Percentiles rank a stretch among this genome's conserved stretches.
phyloP scores from a whole-genome alignment of 495 filamentous ascomycete genomes.

The Aspergillus baeticus region DNA sequence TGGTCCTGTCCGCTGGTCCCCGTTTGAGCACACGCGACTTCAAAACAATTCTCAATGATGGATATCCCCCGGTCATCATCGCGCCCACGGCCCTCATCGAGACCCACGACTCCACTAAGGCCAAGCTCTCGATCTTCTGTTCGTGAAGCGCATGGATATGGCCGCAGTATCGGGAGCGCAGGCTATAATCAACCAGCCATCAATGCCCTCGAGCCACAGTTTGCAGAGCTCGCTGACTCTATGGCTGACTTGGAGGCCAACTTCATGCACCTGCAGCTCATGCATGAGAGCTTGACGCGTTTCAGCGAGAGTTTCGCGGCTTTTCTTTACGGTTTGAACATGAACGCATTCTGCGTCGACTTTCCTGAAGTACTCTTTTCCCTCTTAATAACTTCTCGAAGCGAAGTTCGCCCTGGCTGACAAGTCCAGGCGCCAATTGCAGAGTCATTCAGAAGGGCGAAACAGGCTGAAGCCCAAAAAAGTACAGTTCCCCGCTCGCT shows the following conservation, averaged over 20 bases:
- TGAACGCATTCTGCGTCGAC: constrained; percentile 99
- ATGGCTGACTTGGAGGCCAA: constrained; percentile 96
- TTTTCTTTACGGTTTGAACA: constrained; percentile 93
- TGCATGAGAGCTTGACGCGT: constrained; percentile 92
- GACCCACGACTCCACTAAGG: constrained; percentile 90
- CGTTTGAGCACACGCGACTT: background rate
- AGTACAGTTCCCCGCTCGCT: constrained; percentile 22
- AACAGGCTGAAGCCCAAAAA: constrained; percentile 50
- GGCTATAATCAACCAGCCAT: constrained; percentile 67
- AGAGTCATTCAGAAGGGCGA: constrained; percentile 72
- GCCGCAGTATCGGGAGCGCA: constrained; percentile 35
- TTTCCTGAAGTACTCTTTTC: constrained; percentile 79
- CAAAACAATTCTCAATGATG: constrained; percentile 23
- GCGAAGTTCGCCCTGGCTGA: constrained; percentile 4
- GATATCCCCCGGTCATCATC: constrained; percentile 40
- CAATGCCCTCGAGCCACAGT: constrained; percentile 79
- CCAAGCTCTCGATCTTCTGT: constrained; percentile 87
- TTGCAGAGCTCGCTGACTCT: constrained; percentile 89
- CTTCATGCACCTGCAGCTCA: constrained; percentile 93
- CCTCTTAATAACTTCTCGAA: too few relatives aligned
- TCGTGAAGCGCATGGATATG: constrained; percentile 64
- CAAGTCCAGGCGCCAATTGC: constrained; percentile 57
- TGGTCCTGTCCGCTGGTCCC: constrained; percentile 2
- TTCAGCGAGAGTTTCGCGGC: constrained; percentile 96
- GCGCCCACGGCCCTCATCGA: constrained; percentile 55